A percentile compares a stretch with the other conserved stretches of the same genome.
phyloP scores from a whole-genome alignment of 202 grass and related monocot species.

The Digitaria exilis region DNA sequence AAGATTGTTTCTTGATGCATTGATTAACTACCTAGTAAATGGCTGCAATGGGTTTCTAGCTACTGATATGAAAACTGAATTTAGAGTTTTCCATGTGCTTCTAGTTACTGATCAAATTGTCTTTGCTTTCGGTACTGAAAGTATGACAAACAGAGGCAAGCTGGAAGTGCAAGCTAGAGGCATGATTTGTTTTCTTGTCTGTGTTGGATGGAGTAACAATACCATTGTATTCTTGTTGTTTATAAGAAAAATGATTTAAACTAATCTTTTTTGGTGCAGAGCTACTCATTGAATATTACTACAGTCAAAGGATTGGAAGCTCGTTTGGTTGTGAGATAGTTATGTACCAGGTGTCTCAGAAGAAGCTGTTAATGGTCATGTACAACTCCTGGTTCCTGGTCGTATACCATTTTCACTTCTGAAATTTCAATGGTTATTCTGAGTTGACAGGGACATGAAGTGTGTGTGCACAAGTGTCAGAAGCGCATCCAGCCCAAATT shows the following conservation, averaged over 20 bases:
- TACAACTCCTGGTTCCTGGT: slow-evolving; percentile 92
- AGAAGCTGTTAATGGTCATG: slow-evolving; percentile 98
- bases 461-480: too few relatives aligned
- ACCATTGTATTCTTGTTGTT: slow-evolving; percentile 4
- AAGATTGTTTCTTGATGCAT: too few relatives aligned
- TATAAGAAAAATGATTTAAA: background rate
- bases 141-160: too few relatives aligned
- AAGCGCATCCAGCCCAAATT: too few relatives aligned
- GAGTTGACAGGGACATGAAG: slow-evolving; percentile 8
- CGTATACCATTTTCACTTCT: slow-evolving; percentile 1
- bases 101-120: too few relatives aligned
- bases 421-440: background rate
- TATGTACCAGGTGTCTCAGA: slow-evolving; percentile 87
- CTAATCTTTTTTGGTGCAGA: slow-evolving; percentile 47
- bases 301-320: slow-evolving; percentile 91
- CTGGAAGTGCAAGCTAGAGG: background rate
- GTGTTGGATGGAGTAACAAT: slow-evolving; percentile 8
- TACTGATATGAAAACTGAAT: too few relatives aligned
- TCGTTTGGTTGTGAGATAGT: slow-evolving; percentile 43
- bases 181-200: background rate
- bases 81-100: too few relatives aligned
- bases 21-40: too few relatives aligned
- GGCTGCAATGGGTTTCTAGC: too few relatives aligned
- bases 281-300: slow-evolving; percentile 95
- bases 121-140: too few relatives aligned